These are phyloP conservation scores for Cutaneotrichosporon sp. DNA, from an alignment of 1,284 basidiomycete species.

Conservation along the genomic window DNA sequence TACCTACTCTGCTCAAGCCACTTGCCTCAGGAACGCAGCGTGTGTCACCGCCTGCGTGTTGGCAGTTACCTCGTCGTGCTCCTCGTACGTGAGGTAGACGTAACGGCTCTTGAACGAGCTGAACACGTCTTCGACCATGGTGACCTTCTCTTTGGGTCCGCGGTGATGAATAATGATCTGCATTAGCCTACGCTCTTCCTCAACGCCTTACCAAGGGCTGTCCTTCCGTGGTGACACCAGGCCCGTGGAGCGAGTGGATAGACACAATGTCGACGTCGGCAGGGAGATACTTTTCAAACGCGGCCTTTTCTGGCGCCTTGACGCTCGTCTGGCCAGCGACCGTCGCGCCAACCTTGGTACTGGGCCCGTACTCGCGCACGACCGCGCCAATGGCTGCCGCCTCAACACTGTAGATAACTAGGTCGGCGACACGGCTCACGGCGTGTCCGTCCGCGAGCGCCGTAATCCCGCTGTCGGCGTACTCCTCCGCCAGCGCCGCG, in stretches of 20 bases:
- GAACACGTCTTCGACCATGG: slow-evolving; percentile 77
- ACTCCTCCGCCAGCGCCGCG: slow-evolving; percentile 60
- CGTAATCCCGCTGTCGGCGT: slow-evolving; percentile 56
- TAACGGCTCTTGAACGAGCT: slow-evolving; percentile 76
- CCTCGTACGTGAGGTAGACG: slow-evolving; percentile 89
- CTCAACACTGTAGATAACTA: slow-evolving; percentile 90
- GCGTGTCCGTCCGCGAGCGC: slow-evolving; percentile 73
- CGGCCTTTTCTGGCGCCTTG: slow-evolving; percentile 85
- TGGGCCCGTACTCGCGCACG: slow-evolving; percentile 84
- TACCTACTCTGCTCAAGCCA: background rate
- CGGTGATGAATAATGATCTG: slow-evolving; percentile 88
- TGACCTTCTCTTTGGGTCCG: slow-evolving; percentile 66
- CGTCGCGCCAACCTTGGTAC: slow-evolving; percentile 86
- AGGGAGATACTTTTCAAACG: slow-evolving; percentile 87
- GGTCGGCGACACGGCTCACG: slow-evolving; percentile 77
- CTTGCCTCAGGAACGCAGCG: slow-evolving; percentile 88
- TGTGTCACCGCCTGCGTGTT: slow-evolving; percentile 98
- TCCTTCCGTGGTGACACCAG: slow-evolving; percentile 80
- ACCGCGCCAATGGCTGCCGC: slow-evolving; percentile 81
- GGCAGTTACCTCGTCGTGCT: slow-evolving; percentile 92
- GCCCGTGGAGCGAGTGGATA: slow-evolving; percentile 91
- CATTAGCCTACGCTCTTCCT: background rate
- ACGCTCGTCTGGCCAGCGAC: slow-evolving; percentile 96
- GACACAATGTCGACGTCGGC: slow-evolving; percentile 83
- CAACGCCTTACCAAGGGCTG: slow-evolving; percentile 71